phyloP scores from a whole-genome alignment of 495 filamentous ascomycete species.

The Penicillium waksmanii region DNA sequence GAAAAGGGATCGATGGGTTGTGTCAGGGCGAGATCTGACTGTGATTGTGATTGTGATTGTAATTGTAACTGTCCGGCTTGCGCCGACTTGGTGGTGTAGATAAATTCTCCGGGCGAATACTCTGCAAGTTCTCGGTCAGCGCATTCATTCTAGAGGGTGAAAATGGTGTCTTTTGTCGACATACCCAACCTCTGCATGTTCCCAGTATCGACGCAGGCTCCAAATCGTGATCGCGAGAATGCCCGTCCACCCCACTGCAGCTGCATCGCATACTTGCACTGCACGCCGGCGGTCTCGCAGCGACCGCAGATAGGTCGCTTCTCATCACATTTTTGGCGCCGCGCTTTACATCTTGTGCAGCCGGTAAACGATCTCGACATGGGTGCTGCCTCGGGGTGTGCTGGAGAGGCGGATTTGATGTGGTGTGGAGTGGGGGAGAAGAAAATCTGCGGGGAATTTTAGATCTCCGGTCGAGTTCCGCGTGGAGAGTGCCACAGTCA shows the following conservation, averaged over 20 bases:
- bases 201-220: slow-evolving; percentile 46
- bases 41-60: too few species aligned
- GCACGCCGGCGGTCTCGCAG: slow-evolving; percentile 38
- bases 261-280: slow-evolving; percentile 44
- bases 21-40: slow-evolving; percentile 32
- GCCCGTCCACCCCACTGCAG: slow-evolving; percentile 45
- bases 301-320: slow-evolving; percentile 43
- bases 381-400: slow-evolving; percentile 13
- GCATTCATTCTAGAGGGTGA: background rate
- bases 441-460: slow-evolving; percentile 33
- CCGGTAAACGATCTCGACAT: slow-evolving; percentile 54
- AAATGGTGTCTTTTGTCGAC: background rate
- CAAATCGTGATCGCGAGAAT: slow-evolving; percentile 52
- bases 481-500: background rate
- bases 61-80: background rate
- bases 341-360: slow-evolving; percentile 50
- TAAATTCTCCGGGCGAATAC: slow-evolving; percentile 53
- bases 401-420: background rate
- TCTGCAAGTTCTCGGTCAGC: slow-evolving; percentile 27
- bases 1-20: slow-evolving; percentile 47
- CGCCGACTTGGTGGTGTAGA: slow-evolving; percentile 46
- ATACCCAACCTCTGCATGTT: slow-evolving; percentile 51
- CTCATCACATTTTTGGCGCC: slow-evolving; percentile 53
- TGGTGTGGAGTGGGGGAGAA: slow-evolving; percentile 18
- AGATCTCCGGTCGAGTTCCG: slow-evolving; percentile 12